A percentile compares a stretch with the other conserved stretches of the same genome.
These are phyloP conservation scores for Trapa incisa DNA, from an alignment of 345 rosid genomes.

Conservation along the genomic window DNA sequence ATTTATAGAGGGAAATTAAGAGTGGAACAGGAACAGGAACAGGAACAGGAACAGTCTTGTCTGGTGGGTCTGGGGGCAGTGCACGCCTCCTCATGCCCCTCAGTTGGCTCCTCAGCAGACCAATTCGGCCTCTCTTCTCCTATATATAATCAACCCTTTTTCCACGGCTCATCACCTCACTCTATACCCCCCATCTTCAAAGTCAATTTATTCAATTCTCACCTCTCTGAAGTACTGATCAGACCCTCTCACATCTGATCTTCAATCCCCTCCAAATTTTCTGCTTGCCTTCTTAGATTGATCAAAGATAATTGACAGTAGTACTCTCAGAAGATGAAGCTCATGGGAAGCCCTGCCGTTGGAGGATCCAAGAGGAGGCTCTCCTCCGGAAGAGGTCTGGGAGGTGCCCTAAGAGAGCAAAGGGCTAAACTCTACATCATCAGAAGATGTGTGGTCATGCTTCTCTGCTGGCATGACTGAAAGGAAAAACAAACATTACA, in stretches of 20 bases:
- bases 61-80: conserved; percentile 50
- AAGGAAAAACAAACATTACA: not conserved
- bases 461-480: conserved; percentile 33
- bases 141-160: conserved; percentile 15
- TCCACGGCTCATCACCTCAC: not conserved
- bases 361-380: conserved; percentile 52
- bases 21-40: conserved; percentile 21
- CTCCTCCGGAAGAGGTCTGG: conserved; percentile 46
- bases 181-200: not conserved
- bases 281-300: not conserved
- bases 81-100: conserved; percentile 63
- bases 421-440: conserved; percentile 76
- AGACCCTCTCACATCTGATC: no score
- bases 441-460: conserved; percentile 65
- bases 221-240: not conserved
- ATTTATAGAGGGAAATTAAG: not conserved
- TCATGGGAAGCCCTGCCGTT: conserved; percentile 25
- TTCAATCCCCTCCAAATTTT: not conserved
- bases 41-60: conserved; percentile 25
- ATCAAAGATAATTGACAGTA: not conserved
- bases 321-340: conserved; percentile 31
- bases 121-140: conserved; percentile 23
- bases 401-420: conserved; percentile 65
- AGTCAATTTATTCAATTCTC: not conserved
- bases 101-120: conserved; percentile 46